Evolutionary conservation across 495 filamentous ascomycete genomes (phyloP).

Genomic region (Penicillium steckii): DNA sequence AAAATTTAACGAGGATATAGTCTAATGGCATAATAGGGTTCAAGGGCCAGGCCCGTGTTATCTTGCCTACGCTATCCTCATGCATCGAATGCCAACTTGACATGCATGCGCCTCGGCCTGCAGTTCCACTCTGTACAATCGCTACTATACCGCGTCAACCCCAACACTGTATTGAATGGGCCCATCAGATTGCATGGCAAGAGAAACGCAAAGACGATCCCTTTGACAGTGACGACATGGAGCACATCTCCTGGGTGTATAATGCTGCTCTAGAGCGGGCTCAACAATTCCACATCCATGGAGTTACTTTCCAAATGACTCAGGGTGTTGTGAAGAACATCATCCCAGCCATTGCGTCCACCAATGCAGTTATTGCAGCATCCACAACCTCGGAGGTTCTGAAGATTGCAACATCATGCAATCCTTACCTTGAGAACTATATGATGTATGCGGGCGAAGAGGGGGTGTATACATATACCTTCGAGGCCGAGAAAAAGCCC

Average conservation of each 20-base stretch:
- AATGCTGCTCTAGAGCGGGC: slow-evolving; percentile 79
- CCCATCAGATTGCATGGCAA: slow-evolving; percentile 83
- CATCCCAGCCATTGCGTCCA: slow-evolving; percentile 97
- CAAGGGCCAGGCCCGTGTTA: slow-evolving; percentile 94
- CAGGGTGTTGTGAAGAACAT: slow-evolving; percentile 99
- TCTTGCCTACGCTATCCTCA: slow-evolving; percentile 85
- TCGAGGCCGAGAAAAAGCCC: slow-evolving; percentile 83
- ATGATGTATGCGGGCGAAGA: slow-evolving; percentile 99
- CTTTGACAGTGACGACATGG: slow-evolving; percentile 94
- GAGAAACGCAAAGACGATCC: slow-evolving; percentile 54
- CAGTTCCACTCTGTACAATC: slow-evolving; percentile 94
- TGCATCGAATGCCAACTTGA: slow-evolving; percentile 99
- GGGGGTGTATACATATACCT: slow-evolving; percentile 93
- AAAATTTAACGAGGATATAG: not conserved
- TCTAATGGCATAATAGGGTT: slow-evolving; percentile 59
- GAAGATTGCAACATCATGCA: slow-evolving; percentile 83
- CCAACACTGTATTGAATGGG: slow-evolving; percentile 99
- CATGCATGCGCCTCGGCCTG: slow-evolving; percentile 91
- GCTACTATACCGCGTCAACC: slow-evolving; percentile 96
- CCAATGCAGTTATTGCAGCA: slow-evolving; percentile 94
- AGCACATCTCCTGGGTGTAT: slow-evolving; percentile 97
- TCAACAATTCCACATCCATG: slow-evolving; percentile 83
- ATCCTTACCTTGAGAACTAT: slow-evolving; percentile 87
- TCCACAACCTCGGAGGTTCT: slow-evolving; percentile 94
- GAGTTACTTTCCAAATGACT: slow-evolving; percentile 94